A percentile compares a stretch with the other conserved stretches of the same genome.
These are phyloP conservation scores for Toxicodendron radicans DNA, from an alignment of 345 rosid species.

Conservation along the genomic window DNA sequence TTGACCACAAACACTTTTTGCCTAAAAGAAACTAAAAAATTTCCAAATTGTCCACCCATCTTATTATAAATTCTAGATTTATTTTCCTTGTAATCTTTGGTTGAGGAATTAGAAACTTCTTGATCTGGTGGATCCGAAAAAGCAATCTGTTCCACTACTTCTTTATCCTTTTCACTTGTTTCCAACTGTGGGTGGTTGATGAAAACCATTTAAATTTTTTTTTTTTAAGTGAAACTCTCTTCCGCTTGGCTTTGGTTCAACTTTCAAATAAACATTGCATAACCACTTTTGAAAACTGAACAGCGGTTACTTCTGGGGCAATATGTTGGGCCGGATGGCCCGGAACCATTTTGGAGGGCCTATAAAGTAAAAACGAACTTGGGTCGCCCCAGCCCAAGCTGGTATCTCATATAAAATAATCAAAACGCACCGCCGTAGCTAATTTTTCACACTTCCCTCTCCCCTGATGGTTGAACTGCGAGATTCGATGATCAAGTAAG, in stretches of 20 bases:
- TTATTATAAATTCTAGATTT: background rate
- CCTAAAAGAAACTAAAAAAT: background rate
- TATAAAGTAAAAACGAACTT: too few relatives aligned
- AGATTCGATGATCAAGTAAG: background rate
- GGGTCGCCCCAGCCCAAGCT: background rate
- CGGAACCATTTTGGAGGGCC: too few relatives aligned
- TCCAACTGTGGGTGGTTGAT: background rate
- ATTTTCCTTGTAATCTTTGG: background rate
- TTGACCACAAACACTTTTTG: background rate
- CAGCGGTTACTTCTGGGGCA: slow-evolving; percentile 22
- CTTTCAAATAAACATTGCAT: background rate
- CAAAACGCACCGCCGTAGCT: background rate
- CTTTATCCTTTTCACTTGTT: slow-evolving; percentile 11
- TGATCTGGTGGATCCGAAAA: slow-evolving; percentile 16
- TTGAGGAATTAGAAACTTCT: background rate
- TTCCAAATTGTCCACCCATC: background rate
- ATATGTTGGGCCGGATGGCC: background rate
- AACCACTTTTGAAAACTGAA: slow-evolving; percentile 29
- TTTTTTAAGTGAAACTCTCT: background rate
- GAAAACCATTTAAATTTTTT: slow-evolving; percentile 5
- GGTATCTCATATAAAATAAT: background rate
- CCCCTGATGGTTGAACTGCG: background rate
- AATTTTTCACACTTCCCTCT: background rate
- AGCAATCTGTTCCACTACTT: slow-evolving; percentile 16
- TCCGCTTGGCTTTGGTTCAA: background rate